Percentiles rank a stretch among this genome's conserved stretches.
These are phyloP conservation scores for Phytopythium delawarense DNA, from an alignment of 352 stramenopile genomes.

Conservation along the genomic window DNA sequence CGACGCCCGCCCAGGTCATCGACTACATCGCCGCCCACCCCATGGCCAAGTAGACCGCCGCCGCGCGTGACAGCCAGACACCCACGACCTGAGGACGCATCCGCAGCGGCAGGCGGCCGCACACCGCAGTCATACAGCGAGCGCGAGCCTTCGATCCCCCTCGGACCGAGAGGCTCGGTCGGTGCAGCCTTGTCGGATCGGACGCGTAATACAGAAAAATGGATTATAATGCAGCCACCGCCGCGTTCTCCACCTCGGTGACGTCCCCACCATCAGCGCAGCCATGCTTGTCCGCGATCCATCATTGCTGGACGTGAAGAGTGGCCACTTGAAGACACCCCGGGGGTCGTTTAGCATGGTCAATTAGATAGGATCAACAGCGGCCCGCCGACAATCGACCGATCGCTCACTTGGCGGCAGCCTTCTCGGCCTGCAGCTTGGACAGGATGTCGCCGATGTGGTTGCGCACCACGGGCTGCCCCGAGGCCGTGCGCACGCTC, in stretches of 20 bases:
- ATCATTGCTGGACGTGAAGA: too few species aligned
- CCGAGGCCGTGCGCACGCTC: conserved; percentile 68
- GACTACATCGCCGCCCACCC: conserved; percentile 98
- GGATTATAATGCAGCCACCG: conserved; percentile 6
- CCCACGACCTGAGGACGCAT: background rate
- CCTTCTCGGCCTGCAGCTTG: conserved; percentile 59
- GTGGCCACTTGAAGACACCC: too few species aligned
- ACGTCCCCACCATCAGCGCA: too few species aligned
- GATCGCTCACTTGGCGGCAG: background rate
- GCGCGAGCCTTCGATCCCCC: background rate
- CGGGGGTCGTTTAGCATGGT: too few species aligned
- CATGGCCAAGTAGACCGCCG: conserved; percentile 97
- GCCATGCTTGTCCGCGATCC: too few species aligned
- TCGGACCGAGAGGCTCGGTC: background rate
- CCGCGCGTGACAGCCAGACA: background rate
- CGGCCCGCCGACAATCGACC: too few species aligned
- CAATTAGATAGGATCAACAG: background rate
- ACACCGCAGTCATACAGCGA: background rate
- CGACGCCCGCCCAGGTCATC: conserved; percentile 95
- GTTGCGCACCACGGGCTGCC: conserved; percentile 82
- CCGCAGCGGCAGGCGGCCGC: too few species aligned
- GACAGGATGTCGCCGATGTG: conserved; percentile 82
- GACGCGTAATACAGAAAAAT: conserved; percentile 8
- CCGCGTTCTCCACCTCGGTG: background rate
- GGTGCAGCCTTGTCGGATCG: background rate